Evolutionary conservation across 306 rosid genomes (phyloP), one percentile per base, ranked within the genome.

Genomic region (Luffa acutangula): DNA sequence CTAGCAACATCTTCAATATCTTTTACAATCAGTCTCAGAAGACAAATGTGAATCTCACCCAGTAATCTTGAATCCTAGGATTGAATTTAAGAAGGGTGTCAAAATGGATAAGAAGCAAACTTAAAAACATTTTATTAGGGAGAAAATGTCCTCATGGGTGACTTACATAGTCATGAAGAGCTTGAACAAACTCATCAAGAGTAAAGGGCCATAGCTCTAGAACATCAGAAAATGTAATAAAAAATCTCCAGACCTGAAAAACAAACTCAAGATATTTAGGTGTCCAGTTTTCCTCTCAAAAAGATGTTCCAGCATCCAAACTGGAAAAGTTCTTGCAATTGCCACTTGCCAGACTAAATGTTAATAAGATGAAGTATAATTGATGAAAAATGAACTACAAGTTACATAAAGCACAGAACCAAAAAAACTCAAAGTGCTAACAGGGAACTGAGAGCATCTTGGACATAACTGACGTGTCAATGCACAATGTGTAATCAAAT

Each of bases 1-100:
- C 99, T 90, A 59, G 99, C 97, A 87, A 96, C 99, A 90, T 96
- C 98, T 87, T 93, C 99, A 59, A 96, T 93, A 83, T 96, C 99
- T 87, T 96, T 96, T 82, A 96, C 89, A 80, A 91, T 85, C 85
- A 91, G 87, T 87, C 88, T 90, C 75, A 95, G 87, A 83, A 95
- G 90, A 79, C 96, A 85, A 85, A 93, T 91, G 85, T 93, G 97
- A 88, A 95, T 90, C 92, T 95, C 99, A 21, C 96, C 94, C 81
- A 91, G 81, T 88, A 95, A 87, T 90, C 99, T 96, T 53, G 99
- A 90, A 87, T 96, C 99, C 99, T 96, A 89, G 80, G 70, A 87
- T 85, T 82, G 83, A 56, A 51, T 70, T 73, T 41, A 39, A 71
- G 62, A 85, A 72, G 34, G 82, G 56, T 54, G 80, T 78, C 48